Base-by-base conservation (phyloP, 352 stramenopile species). In the Globisporangium camurandrum region DNA sequence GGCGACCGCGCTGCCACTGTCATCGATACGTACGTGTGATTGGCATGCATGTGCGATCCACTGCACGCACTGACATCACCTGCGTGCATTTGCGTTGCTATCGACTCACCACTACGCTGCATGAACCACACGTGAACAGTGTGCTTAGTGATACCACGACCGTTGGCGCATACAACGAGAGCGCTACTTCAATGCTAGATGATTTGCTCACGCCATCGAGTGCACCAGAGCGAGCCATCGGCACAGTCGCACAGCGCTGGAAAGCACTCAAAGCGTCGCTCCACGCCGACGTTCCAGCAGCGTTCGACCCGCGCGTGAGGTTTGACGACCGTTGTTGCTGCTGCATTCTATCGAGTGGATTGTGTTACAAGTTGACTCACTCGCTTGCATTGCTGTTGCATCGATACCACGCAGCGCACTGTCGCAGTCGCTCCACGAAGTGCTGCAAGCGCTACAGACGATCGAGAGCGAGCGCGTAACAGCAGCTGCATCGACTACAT, bases 1-100 rank as follows among this genome's bases (percentile, higher is more conserved):
- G 79, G 71, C 9, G 79, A 91, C 49, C 69, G 82, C 23, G 71
- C 64, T 1, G 48, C 27, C 0, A 48, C 61, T 16, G 69, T 80
- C 6, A 40, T 36, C 1, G 57, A 57, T 26, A 46, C 38, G 71
- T 83, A 65, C 36, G 59, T 20, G n/a, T 28, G 19, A 23, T 28
- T 23, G 22, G 11, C 8, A 16, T 51, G 1, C 10, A 0, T 11
- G 17, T 33, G 2, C n/a, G n/a, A 26, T 26, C 8, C 17, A 37
- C 5, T 17, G 0, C 24, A 26, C 6, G 42, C 26, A 14, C 14
- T 1, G 2, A 47, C 14, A 14, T 26, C 20, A 16, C 16, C 28
- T 56, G 6, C 2, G 33, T 2, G 24, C 41, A 42, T 9, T 4
- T 33, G 1, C 28, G 24, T 28, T 16, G 28, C 33, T 17, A 31